A percentile compares a stretch with the other conserved stretches of the same genome.
These are phyloP conservation scores for Arthrobotrys musiformis DNA, from an alignment of 2,329 filamentous ascomycete species.

Conservation along the genomic window DNA sequence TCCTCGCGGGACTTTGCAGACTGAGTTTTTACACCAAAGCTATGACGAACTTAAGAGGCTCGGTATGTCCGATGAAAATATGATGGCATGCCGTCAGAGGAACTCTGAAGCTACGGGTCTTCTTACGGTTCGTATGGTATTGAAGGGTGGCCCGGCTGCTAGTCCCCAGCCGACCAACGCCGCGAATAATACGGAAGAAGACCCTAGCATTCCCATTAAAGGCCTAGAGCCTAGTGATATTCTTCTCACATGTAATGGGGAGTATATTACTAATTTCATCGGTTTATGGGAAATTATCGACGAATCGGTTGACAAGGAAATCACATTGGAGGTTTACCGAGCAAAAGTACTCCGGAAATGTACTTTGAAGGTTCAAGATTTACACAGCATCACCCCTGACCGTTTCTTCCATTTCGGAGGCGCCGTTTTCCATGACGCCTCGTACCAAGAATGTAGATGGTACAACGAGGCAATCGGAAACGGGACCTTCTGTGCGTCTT, in stretches of 20 bases:
- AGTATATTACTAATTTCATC: conserved; percentile 77
- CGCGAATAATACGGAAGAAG: conserved; percentile 49
- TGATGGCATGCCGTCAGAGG: conserved; percentile 58
- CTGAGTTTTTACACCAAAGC: conserved; percentile 59
- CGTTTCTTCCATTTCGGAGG: conserved; percentile 60
- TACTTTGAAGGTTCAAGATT: conserved; percentile 58
- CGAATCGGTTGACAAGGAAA: conserved; percentile 58
- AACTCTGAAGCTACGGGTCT: conserved; percentile 58
- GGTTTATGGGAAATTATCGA: conserved; percentile 60
- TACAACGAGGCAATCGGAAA: conserved; percentile 59
- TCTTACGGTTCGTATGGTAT: conserved; percentile 58
- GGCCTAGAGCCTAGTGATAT: conserved; percentile 74
- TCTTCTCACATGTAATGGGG: conserved; percentile 86
- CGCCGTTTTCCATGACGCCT: conserved; percentile 59
- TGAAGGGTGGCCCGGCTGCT: conserved; percentile 59
- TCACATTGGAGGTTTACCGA: conserved; percentile 58
- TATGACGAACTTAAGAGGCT: conserved; percentile 60
- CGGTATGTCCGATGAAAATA: conserved; percentile 58
- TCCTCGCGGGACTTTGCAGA: conserved; percentile 59
- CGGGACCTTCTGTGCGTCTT: conserved; percentile 60
- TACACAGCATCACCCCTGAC: conserved; percentile 59
- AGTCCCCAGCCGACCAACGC: conserved; percentile 44
- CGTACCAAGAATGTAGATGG: conserved; percentile 59
- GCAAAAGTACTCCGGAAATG: conserved; percentile 56
- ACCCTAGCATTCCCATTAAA: conserved; percentile 56